Percentiles rank a stretch among this genome's conserved stretches.
phyloP scores from a whole-genome alignment of 1,284 basidiomycete genomes.

The Ustilago cynodontis region DNA sequence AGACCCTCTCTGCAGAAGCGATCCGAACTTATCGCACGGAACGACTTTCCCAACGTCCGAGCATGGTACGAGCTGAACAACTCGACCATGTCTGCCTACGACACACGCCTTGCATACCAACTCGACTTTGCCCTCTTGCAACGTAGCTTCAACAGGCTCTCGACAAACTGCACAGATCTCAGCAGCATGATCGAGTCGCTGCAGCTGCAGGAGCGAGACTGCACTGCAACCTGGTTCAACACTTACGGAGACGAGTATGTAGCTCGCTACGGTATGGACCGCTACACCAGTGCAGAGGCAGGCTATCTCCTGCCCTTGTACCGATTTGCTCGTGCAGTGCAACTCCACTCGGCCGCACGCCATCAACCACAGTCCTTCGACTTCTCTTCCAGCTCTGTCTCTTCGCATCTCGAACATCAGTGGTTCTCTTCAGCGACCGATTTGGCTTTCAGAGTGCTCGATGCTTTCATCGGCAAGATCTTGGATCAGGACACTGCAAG shows the following conservation, averaged over 20 bases:
- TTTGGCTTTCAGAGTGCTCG: conserved; percentile 30
- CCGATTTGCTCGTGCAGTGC: conserved; percentile 24
- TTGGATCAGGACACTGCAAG: conserved; percentile 25
- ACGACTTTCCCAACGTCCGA: conserved; percentile 26
- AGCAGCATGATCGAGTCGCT: conserved; percentile 15
- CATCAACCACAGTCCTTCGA: neutral
- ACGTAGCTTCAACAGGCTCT: conserved; percentile 20
- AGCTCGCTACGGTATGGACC: conserved; percentile 30
- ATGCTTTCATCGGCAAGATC: conserved; percentile 24
- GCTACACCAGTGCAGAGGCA: conserved; percentile 30
- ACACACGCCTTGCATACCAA: conserved; percentile 36
- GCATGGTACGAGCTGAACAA: conserved; percentile 34
- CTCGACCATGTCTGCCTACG: conserved; percentile 26
- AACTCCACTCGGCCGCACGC: conserved; percentile 3
- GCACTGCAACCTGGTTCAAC: conserved; percentile 30
- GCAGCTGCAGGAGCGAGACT: conserved; percentile 15
- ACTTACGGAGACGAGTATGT: conserved; percentile 33
- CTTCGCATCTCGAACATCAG: conserved; percentile 11
- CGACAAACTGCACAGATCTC: conserved; percentile 6
- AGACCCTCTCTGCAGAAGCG: conserved; percentile 9
- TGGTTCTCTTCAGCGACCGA: conserved; percentile 22
- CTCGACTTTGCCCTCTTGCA: conserved; percentile 38
- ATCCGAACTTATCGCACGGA: conserved; percentile 20
- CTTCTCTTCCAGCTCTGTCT: neutral
- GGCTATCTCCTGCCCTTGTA: conserved; percentile 17